Conservation (phyloP, 176 grass and related monocot species). For the Cenchrus fungigraminus region DNA sequence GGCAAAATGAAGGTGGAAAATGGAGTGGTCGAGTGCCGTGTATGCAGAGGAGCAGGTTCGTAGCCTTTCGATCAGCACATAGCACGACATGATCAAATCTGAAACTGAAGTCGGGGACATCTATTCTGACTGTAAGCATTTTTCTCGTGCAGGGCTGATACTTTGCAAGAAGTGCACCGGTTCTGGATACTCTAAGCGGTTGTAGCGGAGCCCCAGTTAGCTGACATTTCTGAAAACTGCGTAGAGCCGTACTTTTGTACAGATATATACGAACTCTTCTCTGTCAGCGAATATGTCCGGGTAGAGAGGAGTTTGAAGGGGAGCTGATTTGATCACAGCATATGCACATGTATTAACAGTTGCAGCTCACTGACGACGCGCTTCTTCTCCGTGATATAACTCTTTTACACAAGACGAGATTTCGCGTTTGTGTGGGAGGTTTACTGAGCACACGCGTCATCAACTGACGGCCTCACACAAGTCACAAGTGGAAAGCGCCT, state of each 20-base stretch:
- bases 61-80: neutral
- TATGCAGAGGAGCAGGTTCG: constrained; percentile 90
- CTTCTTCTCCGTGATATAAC: neutral
- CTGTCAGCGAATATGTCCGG: neutral
- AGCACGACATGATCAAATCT: neutral
- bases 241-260: neutral
- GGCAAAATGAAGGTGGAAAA: constrained; percentile 92
- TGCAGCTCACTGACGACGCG: neutral
- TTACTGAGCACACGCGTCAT: neutral
- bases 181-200: constrained; percentile 90
- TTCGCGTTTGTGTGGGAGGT: neutral
- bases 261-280: neutral
- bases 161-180: constrained; percentile 93
- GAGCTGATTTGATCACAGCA: neutral
- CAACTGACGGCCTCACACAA: neutral
- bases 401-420: neutral
- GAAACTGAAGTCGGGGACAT: neutral
- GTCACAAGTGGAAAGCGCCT: too few relatives aligned
- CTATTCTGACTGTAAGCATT: neutral
- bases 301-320: neutral
- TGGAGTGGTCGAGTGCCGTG: constrained; percentile 75
- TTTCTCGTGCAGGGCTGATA: constrained; percentile 70
- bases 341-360: neutral
- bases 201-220: constrained; percentile 38
- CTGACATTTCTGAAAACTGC: neutral